Evolutionary conservation across 2,329 filamentous ascomycete genomes (phyloP).

Genomic region (Madurella mycetomatis): DNA sequence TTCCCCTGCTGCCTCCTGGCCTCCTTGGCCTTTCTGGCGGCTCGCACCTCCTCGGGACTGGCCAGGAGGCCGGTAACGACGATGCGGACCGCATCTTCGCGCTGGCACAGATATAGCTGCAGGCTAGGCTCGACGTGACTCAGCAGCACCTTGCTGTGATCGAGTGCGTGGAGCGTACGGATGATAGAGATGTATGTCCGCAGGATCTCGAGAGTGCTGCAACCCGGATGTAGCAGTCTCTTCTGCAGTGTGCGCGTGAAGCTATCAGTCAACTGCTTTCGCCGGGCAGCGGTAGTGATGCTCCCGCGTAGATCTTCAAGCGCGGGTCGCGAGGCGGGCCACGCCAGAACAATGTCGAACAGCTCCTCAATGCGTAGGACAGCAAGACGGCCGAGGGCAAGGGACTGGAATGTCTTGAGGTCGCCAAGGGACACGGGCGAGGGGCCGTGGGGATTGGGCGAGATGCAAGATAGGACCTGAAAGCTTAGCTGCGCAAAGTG

Average conservation of each 20-base stretch:
- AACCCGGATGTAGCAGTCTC: constrained; percentile 68
- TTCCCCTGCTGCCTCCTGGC: constrained; percentile 18
- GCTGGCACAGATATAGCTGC: constrained; percentile 69
- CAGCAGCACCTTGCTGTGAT: constrained; percentile 72
- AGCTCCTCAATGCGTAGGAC: constrained; percentile 65
- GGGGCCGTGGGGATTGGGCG: constrained; percentile 30
- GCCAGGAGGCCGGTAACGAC: constrained; percentile 71
- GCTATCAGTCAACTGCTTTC: constrained; percentile 63
- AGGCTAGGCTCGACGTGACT: constrained; percentile 69
- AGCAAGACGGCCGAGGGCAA: constrained; percentile 64
- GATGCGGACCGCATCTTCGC: constrained; percentile 70
- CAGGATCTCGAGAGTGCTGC: constrained; percentile 71
- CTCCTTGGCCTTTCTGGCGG: constrained; percentile 30
- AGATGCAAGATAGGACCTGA: constrained; percentile 52
- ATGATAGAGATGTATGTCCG: constrained; percentile 78
- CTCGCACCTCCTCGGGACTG: constrained; percentile 45
- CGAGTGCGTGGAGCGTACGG: constrained; percentile 68
- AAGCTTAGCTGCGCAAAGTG: constrained; percentile 61
- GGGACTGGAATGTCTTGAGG: constrained; percentile 65
- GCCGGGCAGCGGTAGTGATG: constrained; percentile 62
- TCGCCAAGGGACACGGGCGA: constrained; percentile 47
- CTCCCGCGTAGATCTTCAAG: constrained; percentile 70
- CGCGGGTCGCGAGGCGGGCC: constrained; percentile 67
- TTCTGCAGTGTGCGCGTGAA: constrained; percentile 63
- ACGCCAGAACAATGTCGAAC: constrained; percentile 73